Evolutionary conservation across 768 basidiomycete species (phyloP).

Genomic region (Strobilomyces dryophilus): DNA sequence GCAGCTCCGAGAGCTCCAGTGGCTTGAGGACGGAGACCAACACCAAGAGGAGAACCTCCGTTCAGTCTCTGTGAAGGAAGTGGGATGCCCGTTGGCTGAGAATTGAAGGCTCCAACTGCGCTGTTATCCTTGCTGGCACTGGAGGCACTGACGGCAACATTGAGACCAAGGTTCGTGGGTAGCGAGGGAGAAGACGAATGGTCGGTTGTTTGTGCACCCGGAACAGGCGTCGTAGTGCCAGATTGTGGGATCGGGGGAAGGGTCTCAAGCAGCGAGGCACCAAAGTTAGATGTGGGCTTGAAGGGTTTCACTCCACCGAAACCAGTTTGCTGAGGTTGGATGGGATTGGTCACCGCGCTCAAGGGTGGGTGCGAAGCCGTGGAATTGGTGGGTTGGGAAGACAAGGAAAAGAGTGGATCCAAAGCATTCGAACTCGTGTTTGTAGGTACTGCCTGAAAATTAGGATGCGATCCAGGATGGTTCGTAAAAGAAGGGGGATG

Average conservation of each 20-base stretch:
- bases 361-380: slow-evolving; percentile 34
- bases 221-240: slow-evolving; percentile 43
- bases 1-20: slow-evolving; percentile 49
- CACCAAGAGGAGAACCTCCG: slow-evolving; percentile 35
- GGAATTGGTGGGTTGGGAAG: slow-evolving; percentile 50
- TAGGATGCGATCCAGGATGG: slow-evolving; percentile 18
- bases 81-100: slow-evolving; percentile 32
- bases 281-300: slow-evolving; percentile 79
- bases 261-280: slow-evolving; percentile 66
- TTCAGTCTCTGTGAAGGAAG: slow-evolving; percentile 8
- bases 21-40: slow-evolving; percentile 53
- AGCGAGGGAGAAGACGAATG: slow-evolving; percentile 24
- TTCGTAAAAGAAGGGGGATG: slow-evolving; percentile 4
- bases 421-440: slow-evolving; percentile 42
- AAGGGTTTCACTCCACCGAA: slow-evolving; percentile 70
- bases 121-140: slow-evolving; percentile 16
- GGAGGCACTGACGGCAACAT: slow-evolving; percentile 9
- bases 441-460: slow-evolving; percentile 34
- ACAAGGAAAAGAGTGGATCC: slow-evolving; percentile 43
- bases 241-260: slow-evolving; percentile 73
- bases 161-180: slow-evolving; percentile 14
- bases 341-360: slow-evolving; percentile 25
- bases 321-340: slow-evolving; percentile 47
- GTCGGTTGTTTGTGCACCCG: slow-evolving; percentile 7
- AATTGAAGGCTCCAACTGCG: slow-evolving; percentile 27